Evolutionary conservation across 2,329 filamentous ascomycete species (phyloP).

Genomic region (Penicillium nordicum): DNA sequence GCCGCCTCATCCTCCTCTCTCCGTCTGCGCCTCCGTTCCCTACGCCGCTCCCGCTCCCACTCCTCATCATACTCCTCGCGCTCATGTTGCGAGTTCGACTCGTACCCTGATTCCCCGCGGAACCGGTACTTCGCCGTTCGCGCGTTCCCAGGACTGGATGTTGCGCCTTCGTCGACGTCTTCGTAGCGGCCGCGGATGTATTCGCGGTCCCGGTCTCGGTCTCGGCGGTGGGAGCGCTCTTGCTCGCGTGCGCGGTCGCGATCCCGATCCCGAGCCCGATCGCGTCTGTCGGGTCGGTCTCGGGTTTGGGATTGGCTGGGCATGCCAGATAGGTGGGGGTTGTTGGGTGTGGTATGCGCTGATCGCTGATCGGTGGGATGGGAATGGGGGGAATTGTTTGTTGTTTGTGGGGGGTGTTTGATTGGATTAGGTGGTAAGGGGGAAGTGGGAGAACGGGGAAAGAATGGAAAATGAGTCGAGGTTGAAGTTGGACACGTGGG

Average conservation of each 20-base stretch:
- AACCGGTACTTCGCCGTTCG: slow-evolving; percentile 21
- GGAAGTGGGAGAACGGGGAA: background rate
- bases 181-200: slow-evolving; percentile 20
- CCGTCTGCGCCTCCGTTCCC: slow-evolving; percentile 10
- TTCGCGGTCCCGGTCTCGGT: slow-evolving; percentile 13
- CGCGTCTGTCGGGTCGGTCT: slow-evolving; percentile 33
- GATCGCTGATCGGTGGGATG: background rate
- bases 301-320: slow-evolving; percentile 15
- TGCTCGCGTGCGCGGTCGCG: slow-evolving; percentile 17
- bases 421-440: background rate
- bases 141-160: slow-evolving; percentile 14
- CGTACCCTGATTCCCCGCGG: slow-evolving; percentile 20
- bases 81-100: slow-evolving; percentile 24
- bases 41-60: slow-evolving; percentile 1
- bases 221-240: slow-evolving; percentile 14
- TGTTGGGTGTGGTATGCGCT: background rate
- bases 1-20: slow-evolving; percentile 21
- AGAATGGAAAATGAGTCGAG: background rate
- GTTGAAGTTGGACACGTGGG: background rate
- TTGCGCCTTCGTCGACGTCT: slow-evolving; percentile 14
- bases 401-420: background rate
- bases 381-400: slow-evolving; percentile 3
- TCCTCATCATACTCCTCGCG: slow-evolving; percentile 23
- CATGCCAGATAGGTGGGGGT: background rate
- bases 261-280: slow-evolving; percentile 23